Percentiles rank a stretch among this genome's conserved stretches.
Evolutionary conservation across 2,329 filamentous ascomycete genomes (phyloP).

Genomic region (Epichloe glyceriae): DNA sequence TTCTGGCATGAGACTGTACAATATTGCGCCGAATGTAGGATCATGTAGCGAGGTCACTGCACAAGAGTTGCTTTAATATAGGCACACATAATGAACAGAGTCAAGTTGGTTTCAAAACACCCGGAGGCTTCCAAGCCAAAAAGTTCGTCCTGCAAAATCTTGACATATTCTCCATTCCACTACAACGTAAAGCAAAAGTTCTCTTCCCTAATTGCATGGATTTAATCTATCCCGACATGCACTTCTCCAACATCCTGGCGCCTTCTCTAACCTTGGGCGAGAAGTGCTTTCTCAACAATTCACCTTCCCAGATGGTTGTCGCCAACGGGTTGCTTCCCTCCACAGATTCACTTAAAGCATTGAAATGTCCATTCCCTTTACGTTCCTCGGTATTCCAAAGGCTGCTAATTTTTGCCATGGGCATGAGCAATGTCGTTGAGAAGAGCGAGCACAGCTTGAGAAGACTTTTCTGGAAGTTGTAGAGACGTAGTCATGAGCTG

Average conservation of each 20-base stretch:
- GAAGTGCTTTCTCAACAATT: constrained; percentile 73
- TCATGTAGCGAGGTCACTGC: not conserved
- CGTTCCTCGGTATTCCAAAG: constrained; percentile 93
- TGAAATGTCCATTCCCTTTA: constrained; percentile 78
- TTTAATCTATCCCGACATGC: constrained; percentile 27
- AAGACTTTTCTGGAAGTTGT: constrained; percentile 83
- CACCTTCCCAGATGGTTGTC: constrained; percentile 84
- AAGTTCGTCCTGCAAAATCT: no score
- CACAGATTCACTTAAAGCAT: constrained; percentile 57
- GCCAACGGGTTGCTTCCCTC: constrained; percentile 87
- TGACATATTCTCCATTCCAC: not conserved
- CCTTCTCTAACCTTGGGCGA: constrained; percentile 75
- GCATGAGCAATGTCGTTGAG: constrained; percentile 66
- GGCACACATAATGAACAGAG: not conserved
- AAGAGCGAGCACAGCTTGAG: constrained; percentile 65
- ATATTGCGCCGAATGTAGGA: not conserved
- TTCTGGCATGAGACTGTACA: not conserved
- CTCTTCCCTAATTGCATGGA: not conserved
- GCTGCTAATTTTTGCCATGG: constrained; percentile 68
- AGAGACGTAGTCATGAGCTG: constrained; percentile 71
- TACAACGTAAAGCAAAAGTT: not conserved
- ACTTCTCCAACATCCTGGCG: constrained; percentile 55
- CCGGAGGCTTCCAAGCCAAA: not conserved
- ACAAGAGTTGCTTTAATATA: not conserved
- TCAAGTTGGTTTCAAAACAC: not conserved